Base-by-base conservation (phyloP, 2,329 filamentous ascomycete genomes). In the Periconia sp. region DNA sequence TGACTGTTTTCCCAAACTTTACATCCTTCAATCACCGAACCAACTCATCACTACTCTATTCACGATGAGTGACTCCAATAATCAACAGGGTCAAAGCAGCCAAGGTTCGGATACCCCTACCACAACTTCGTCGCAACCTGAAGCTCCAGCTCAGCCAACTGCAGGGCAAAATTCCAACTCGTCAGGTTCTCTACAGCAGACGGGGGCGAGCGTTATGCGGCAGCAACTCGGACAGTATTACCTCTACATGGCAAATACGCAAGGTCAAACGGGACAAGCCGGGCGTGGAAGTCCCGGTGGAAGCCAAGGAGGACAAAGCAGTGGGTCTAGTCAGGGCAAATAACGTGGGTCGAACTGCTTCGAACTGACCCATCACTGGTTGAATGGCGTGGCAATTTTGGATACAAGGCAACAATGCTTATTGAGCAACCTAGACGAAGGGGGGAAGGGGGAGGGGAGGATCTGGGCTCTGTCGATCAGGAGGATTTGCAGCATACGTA, bases 221-320 rank as follows among this genome's bases (percentile, higher is more conserved):
- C 46, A 49, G 24, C 38, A 40, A 24, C 41, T 49, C 12, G 41
- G 42, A 5, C 42, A 45, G 19, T 49, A 49, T 38, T 46, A 49
- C 21, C 30, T 49, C 15, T 49, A 49, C 22, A 35, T 49, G 35
- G 16, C 15, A 13, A 16, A 13, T 16, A 13, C 15, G 28, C 13
- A n/a, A 9, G 28, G 28, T n/a, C n/a, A n/a, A 15, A 25, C 28
- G 8, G 21, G 37, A 11, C 17, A 22, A 22, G 9, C 17, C n/a
- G 30, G 38, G n/a, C 40, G 23, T 8, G 38, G 37, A 34, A 40
- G 23, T 23, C 29, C 32, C 3, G 13, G 13, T 3, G 18, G 18
- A 13, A 25, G 21, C 29, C 37, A 33, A 15, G 26, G 37, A 19
- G 19, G 29, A 4, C 37, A 33, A 18, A 26, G 26, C 13, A 21